Evolutionary conservation across 768 basidiomycete species (phyloP), one percentile per base, ranked within the genome.

Genomic region (Lyophyllum decastes): DNA sequence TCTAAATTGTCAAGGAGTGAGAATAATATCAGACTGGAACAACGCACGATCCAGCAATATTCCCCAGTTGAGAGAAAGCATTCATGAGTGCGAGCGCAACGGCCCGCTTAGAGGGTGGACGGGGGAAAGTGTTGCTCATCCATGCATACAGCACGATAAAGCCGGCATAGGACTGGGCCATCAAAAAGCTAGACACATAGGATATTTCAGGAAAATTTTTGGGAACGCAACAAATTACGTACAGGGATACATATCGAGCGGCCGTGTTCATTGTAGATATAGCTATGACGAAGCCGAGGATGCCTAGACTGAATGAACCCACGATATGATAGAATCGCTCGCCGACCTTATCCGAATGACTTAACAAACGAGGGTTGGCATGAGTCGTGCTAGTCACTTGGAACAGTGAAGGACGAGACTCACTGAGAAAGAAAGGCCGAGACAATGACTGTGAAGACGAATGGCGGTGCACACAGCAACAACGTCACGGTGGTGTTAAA

Each of bases 71-170:
- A 9, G 88, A 88, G 66, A 92, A 84, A 41, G 87, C 84, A 70
- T 95, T 94, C 65, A 94, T 83, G 59, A 91, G 73, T 1, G 92
- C 94, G 48, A 96, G 78, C 12, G 88, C 88, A n/a, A 94, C 88
- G 2, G 94, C 90, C 4, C 94, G 86, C 72, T 95, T 95, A n/a
- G 88, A 85, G 4, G 92, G 81, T 24, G 94, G 87, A n/a, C 84
- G 68, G 6, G 77, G 68, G 17, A 83, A 74, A n/a, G 80, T 76
- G 26, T 77, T 76, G 56, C 78, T 80, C 10, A 77, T 74, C 82
- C 82, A 84, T 0, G 81, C 78, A 45, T 81, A 67, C 55, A 89
- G 86, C 54, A 81, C 79, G 60, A 92, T 82, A 71, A 88, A 90
- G 4, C 83, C 90, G 0, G 87, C 78, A 63, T 89, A 90, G 0